phyloP scores from a whole-genome alignment of 2,329 filamentous ascomycete species.

The Fusarium veterinarium region DNA sequence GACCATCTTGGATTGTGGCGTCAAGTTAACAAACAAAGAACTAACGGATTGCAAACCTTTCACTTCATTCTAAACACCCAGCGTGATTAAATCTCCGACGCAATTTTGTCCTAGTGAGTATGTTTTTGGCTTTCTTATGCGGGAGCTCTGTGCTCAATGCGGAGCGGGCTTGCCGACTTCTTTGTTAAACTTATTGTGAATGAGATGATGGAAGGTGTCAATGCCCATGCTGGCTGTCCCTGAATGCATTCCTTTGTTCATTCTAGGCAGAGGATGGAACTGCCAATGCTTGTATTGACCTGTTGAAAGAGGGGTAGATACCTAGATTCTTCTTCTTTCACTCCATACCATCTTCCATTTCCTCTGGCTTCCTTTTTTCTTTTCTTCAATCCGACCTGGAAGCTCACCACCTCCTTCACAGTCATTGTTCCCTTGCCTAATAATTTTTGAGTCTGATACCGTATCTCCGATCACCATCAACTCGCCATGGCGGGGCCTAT shows the following conservation, averaged over 20 bases:
- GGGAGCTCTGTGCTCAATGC: neutral
- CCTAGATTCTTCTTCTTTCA: neutral
- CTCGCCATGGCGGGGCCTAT: constrained; percentile 19
- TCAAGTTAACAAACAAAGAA: constrained; percentile 38
- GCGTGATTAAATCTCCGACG: neutral
- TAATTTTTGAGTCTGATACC: neutral
- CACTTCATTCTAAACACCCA: neutral
- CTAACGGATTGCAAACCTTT: neutral
- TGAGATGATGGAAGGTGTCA: constrained; percentile 1
- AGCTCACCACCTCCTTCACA: neutral
- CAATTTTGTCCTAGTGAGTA: neutral
- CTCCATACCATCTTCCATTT: neutral
- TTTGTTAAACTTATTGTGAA: constrained; percentile 39
- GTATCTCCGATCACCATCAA: neutral
- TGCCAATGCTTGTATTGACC: constrained; percentile 1
- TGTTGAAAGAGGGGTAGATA: neutral
- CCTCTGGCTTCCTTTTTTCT: neutral
- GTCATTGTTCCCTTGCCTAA: neutral
- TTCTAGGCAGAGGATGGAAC: constrained; percentile 5
- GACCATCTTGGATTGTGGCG: constrained; percentile 26
- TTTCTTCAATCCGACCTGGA: neutral
- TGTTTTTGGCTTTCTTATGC: constrained; percentile 7
- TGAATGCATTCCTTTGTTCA: constrained; percentile 9
- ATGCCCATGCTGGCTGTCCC: neutral
- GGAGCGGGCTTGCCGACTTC: constrained; percentile 22